Evolutionary conservation across 352 stramenopile species (phyloP).

Genomic region (Aphanomyces astaci): DNA sequence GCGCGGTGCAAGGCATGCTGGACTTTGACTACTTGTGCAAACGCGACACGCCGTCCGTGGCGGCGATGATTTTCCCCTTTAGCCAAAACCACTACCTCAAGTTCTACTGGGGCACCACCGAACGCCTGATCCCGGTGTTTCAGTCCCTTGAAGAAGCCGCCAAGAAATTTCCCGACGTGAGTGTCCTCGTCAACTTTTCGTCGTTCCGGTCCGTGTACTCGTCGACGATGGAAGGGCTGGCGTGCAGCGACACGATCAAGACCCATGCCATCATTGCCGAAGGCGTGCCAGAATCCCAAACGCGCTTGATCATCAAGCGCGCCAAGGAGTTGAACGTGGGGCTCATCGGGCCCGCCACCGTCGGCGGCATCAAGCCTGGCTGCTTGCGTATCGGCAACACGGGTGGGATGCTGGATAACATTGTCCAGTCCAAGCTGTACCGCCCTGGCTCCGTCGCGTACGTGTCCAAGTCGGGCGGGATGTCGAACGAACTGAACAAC

Average conservation of each 20-base stretch:
- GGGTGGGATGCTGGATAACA: slow-evolving; percentile 97
- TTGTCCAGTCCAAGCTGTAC: slow-evolving; percentile 96
- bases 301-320: slow-evolving; percentile 90
- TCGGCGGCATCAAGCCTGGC: slow-evolving; percentile 95
- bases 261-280: slow-evolving; percentile 97
- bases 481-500: slow-evolving; percentile 98
- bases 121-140: slow-evolving; percentile 91
- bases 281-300: slow-evolving; percentile 93
- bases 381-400: slow-evolving; percentile 97
- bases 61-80: slow-evolving; percentile 93
- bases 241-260: slow-evolving; percentile 89
- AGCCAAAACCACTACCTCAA: slow-evolving; percentile 93
- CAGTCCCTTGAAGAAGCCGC: slow-evolving; percentile 87
- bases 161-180: slow-evolving; percentile 90
- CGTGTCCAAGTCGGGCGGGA: slow-evolving; percentile 94
- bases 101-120: slow-evolving; percentile 96
- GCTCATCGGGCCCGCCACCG: slow-evolving; percentile 93
- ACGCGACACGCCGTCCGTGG: slow-evolving; percentile 89
- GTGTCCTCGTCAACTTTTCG: slow-evolving; percentile 95
- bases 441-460: slow-evolving; percentile 93
- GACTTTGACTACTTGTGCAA: slow-evolving; percentile 98
- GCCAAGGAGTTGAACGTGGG: slow-evolving; percentile 86
- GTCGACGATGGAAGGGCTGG: slow-evolving; percentile 92
- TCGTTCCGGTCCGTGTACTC: slow-evolving; percentile 95
- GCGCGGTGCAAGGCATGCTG: slow-evolving; percentile 94